Conservation (phyloP, 139 green algal genomes). For the Chlamydomonas sp. region DNA sequence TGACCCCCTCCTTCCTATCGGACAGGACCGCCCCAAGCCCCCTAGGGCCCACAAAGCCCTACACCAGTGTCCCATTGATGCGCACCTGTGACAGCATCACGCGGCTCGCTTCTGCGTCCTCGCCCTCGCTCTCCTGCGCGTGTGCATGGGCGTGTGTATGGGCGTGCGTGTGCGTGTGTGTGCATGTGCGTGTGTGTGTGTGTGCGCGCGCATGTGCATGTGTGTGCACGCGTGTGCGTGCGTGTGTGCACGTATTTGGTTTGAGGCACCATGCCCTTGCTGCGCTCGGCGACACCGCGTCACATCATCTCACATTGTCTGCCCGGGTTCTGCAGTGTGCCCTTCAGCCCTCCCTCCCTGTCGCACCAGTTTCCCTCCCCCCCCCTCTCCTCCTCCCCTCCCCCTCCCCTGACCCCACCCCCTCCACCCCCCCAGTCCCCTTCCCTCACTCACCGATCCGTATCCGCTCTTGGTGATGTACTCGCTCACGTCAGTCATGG, state of each 20-base stretch:
- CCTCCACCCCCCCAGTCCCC: no score
- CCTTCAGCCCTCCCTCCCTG: neutral
- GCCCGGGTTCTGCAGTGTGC: no score
- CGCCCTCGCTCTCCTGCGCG: constrained; percentile 75
- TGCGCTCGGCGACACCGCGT: neutral
- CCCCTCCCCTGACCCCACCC: neutral
- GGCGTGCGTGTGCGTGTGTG: no score
- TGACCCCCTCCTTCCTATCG: no score
- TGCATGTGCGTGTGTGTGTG: neutral
- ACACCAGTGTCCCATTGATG: no score
- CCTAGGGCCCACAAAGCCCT: no score
- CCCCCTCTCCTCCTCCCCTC: constrained; percentile 11
- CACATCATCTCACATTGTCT: neutral
- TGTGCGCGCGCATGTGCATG: neutral
- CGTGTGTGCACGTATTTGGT: no score
- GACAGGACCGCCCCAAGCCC: no score
- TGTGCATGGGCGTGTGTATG: neutral
- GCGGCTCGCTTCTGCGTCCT: constrained; percentile 61
- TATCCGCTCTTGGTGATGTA: constrained; percentile 77
- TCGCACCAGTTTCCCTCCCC: neutral
- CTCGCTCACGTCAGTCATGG: constrained; percentile 76
- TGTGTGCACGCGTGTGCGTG: no score
- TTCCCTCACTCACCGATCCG: constrained; percentile 59
- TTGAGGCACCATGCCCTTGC: no score
- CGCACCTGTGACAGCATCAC: constrained; percentile 56